Percentiles rank a stretch among this genome's conserved stretches.
These are phyloP conservation scores for Echinosophora koreensis DNA, from an alignment of 306 rosid genomes.

Conservation along the genomic window DNA sequence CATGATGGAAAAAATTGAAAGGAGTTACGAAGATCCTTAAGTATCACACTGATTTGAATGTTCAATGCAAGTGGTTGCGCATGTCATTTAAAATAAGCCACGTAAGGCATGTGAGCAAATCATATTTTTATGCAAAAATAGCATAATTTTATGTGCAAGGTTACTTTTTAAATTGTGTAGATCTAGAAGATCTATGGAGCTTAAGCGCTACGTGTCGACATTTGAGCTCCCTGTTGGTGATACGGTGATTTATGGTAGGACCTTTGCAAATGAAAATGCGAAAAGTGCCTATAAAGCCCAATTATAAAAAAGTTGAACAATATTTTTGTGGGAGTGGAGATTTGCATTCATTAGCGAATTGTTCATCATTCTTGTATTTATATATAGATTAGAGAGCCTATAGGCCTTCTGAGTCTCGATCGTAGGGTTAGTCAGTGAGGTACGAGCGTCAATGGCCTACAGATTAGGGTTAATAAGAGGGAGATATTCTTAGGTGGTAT, in stretches of 20 bases:
- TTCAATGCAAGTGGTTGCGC: constrained; percentile 29
- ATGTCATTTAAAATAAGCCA: not conserved
- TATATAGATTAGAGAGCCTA: not conserved
- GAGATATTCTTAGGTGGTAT: no score
- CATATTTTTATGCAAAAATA: not conserved
- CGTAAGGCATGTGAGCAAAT: not conserved
- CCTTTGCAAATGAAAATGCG: not conserved
- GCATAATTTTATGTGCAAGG: not conserved
- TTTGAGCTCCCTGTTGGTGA: not conserved
- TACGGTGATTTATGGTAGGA: not conserved
- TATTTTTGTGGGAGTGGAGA: not conserved
- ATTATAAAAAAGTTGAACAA: no score
- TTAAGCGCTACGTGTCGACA: not conserved
- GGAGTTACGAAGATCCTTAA: not conserved
- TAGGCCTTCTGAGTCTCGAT: not conserved
- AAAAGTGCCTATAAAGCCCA: not conserved
- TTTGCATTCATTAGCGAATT: no score
- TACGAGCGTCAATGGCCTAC: no score
- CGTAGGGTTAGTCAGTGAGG: no score
- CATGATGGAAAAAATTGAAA: not conserved
- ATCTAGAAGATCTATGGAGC: not conserved
- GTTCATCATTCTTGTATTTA: not conserved
- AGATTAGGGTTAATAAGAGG: no score
- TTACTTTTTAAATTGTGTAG: not conserved
- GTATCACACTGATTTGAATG: not conserved